A percentile compares a stretch with the other conserved stretches of the same genome.
Evolutionary conservation across 305 asterid species (phyloP).

Genomic region (Caryopteris hybrid): DNA sequence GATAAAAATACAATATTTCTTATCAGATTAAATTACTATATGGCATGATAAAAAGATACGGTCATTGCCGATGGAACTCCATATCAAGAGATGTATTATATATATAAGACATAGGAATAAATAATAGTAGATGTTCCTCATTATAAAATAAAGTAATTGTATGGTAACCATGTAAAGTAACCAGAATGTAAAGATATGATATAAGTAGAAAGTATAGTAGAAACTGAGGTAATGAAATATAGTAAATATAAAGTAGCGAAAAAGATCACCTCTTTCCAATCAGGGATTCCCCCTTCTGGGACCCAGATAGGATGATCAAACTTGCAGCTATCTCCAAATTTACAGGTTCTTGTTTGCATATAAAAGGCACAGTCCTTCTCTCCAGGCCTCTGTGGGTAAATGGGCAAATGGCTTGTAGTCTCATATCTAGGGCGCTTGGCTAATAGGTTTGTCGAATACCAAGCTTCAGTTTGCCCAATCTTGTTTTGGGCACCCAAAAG

Average conservation of each 20-base stretch:
- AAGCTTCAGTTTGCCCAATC: conserved; percentile 92
- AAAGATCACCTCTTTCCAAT: conserved; percentile 99
- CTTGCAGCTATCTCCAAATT: conserved; percentile 95
- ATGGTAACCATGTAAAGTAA: conserved; percentile 18
- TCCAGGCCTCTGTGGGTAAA: conserved; percentile 99
- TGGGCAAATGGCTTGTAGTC: conserved; percentile 86
- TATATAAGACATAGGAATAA: conserved; percentile 16
- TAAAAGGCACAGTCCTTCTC: conserved; percentile 98
- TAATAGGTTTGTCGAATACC: conserved; percentile 83
- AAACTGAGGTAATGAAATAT: conserved; percentile 22
- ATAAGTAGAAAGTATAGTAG: conserved; percentile 18
- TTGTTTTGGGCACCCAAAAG: conserved; percentile 76
- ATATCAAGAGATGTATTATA: neutral
- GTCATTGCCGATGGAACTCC: neutral
- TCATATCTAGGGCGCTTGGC: conserved; percentile 95
- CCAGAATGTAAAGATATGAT: conserved; percentile 17
- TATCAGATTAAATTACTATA: conserved; percentile 5
- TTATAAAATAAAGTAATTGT: conserved; percentile 14
- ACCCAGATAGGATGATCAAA: conserved; percentile 99
- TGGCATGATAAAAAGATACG: neutral
- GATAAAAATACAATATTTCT: conserved; percentile 5
- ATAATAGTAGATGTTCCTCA: conserved; percentile 7
- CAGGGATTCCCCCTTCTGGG: conserved; percentile 99
- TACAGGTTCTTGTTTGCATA: conserved; percentile 99
- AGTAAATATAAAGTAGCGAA: conserved; percentile 37